Evolutionary conservation across 2,329 filamentous ascomycete species (phyloP).

Genomic region (Neonectria neomacrospora): DNA sequence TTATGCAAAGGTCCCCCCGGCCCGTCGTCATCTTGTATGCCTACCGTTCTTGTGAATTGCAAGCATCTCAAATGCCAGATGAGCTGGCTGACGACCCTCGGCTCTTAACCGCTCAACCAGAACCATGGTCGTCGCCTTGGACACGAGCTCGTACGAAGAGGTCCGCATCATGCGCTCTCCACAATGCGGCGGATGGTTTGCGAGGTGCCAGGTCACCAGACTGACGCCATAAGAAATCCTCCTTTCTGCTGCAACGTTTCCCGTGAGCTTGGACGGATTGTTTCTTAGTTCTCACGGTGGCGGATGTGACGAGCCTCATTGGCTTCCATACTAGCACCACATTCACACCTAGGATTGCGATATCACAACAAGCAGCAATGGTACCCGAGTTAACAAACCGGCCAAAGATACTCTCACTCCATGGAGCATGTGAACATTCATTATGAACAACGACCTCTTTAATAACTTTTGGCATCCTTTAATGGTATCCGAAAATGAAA

Average conservation of each 20-base stretch:
- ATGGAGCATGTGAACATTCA: constrained; percentile 17
- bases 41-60: neutral
- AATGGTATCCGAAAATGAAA: constrained; percentile 42
- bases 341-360: neutral
- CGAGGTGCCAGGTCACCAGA: neutral
- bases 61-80: neutral
- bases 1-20: neutral
- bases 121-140: neutral
- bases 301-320: neutral
- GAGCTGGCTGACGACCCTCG: neutral
- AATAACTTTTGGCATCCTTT: constrained; percentile 39
- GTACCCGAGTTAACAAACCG: neutral
- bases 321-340: neutral
- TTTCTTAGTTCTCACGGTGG: neutral
- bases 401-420: neutral
- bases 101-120: neutral
- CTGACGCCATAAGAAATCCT: neutral
- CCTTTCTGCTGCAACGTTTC: constrained; percentile 1
- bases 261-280: neutral
- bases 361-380: too few species aligned
- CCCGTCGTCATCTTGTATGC: neutral
- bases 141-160: constrained; percentile 6
- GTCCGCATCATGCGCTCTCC: neutral
- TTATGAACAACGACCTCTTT: constrained; percentile 7
- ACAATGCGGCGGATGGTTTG: neutral